These are phyloP conservation scores for Achlya hypogyna DNA, from an alignment of 352 stramenopile genomes.

Conservation along the genomic window DNA sequence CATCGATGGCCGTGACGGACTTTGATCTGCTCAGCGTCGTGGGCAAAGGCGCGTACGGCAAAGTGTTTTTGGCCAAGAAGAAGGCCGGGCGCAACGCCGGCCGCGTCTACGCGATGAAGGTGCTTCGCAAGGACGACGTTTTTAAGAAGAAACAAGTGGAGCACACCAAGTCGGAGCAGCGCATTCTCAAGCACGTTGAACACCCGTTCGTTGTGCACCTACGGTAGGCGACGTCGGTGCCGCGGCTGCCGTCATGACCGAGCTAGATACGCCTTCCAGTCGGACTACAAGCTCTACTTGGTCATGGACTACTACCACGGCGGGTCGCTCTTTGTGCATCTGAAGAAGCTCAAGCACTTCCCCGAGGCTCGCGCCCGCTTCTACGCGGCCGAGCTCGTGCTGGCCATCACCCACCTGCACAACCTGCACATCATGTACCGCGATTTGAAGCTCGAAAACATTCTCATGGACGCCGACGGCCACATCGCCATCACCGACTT, in stretches of 20 bases:
- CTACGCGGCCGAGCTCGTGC: constrained; percentile 76
- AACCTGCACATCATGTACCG: constrained; percentile 85
- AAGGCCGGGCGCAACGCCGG: constrained; percentile 57
- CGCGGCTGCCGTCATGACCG: neutral
- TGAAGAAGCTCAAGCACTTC: constrained; percentile 71
- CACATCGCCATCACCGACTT: constrained; percentile 84
- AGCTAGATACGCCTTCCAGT: constrained; percentile 61
- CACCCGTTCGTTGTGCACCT: constrained; percentile 84
- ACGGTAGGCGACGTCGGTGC: constrained; percentile 30
- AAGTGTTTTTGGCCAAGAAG: constrained; percentile 80
- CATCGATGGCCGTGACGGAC: constrained; percentile 74
- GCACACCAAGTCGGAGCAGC: constrained; percentile 82
- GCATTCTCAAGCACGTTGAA: constrained; percentile 80
- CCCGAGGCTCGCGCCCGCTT: constrained; percentile 59
- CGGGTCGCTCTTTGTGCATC: constrained; percentile 76
- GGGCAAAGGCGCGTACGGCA: constrained; percentile 80
- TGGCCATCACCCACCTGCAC: constrained; percentile 78
- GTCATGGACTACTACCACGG: constrained; percentile 87
- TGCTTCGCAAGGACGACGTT: constrained; percentile 77
- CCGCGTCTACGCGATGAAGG: constrained; percentile 85
- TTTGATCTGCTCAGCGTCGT: constrained; percentile 81
- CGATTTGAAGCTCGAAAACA: constrained; percentile 86
- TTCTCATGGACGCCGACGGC: constrained; percentile 78
- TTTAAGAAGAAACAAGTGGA: constrained; percentile 82
- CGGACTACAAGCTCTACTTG: constrained; percentile 79